Conservation (phyloP, 805 yeast species). For the Teunomyces barrocoloradensis region DNA sequence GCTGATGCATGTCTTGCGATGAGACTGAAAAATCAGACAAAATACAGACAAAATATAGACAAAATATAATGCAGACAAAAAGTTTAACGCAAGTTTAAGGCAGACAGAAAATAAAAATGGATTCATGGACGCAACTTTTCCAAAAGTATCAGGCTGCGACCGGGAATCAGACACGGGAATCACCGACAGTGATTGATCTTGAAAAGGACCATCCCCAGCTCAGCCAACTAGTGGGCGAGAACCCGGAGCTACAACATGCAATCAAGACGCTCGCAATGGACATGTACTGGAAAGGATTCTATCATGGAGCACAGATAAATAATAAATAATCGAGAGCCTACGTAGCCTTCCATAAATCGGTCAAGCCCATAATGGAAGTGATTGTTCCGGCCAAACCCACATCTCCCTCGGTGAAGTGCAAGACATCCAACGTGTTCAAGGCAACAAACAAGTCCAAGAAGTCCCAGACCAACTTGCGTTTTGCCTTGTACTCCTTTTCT, state of each 20-base stretch:
- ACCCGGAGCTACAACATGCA: slow-evolving; percentile 12
- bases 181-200: not conserved
- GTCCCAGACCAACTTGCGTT: slow-evolving; percentile 73
- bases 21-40: slow-evolving; percentile 5
- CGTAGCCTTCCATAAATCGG: slow-evolving; percentile 63
- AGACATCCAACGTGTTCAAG: slow-evolving; percentile 58
- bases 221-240: not conserved
- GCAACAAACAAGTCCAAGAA: slow-evolving; percentile 74
- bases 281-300: slow-evolving; percentile 34
- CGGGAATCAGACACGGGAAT: not conserved
- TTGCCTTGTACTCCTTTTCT: slow-evolving; percentile 47
- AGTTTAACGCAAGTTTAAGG: no score
- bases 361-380: slow-evolving; percentile 76
- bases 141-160: not conserved
- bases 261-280: slow-evolving; percentile 24
- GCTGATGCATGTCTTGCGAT: slow-evolving; percentile 5
- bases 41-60: not conserved
- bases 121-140: not conserved
- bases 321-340: slow-evolving; percentile 1
- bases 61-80: no score
- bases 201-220: not conserved
- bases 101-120: not conserved
- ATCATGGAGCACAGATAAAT: slow-evolving; percentile 17
- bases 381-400: slow-evolving; percentile 82
- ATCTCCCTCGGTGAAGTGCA: slow-evolving; percentile 70